Evolutionary conservation across 805 yeast genomes (phyloP).

Genomic region (Tanozyma kutaoensis): DNA sequence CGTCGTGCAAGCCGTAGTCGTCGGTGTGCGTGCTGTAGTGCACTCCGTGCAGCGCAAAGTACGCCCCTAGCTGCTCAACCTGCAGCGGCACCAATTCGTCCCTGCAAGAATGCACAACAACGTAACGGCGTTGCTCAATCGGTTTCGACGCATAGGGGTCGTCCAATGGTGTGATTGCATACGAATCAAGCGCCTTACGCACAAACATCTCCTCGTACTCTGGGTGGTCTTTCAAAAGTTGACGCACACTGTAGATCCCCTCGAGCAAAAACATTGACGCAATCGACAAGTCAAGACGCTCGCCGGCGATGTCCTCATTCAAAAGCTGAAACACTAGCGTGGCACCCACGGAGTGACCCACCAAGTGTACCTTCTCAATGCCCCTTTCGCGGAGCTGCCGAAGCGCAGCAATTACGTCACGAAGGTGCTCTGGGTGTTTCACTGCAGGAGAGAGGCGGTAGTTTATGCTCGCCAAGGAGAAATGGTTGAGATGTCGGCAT

Average conservation of each 20-base stretch:
- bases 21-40: conserved; percentile 8
- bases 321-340: conserved; percentile 45
- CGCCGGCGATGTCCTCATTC: conserved; percentile 3
- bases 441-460: conserved; percentile 56
- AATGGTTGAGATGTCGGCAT: neutral
- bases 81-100: conserved; percentile 58
- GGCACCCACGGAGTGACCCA: conserved; percentile 82
- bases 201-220: conserved; percentile 45
- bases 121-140: too few relatives aligned
- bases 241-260: conserved; percentile 51
- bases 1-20: conserved; percentile 50
- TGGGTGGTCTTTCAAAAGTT: conserved; percentile 41
- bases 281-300: neutral
- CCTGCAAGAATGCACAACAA: conserved; percentile 43
- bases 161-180: too few relatives aligned
- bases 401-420: conserved; percentile 40
- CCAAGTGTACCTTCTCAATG: conserved; percentile 10
- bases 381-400: conserved; percentile 11
- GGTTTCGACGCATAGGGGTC: too few relatives aligned
- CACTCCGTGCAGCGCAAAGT: conserved; percentile 12
- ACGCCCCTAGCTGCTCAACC: conserved; percentile 22
- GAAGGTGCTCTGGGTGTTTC: conserved; percentile 46
- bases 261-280: conserved; percentile 33
- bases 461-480: conserved; percentile 27
- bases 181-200: conserved; percentile 5